A percentile compares a stretch with the other conserved stretches of the same genome.
phyloP scores from a whole-genome alignment of 1,284 basidiomycete species.

The Ceratobasidium sp. region DNA sequence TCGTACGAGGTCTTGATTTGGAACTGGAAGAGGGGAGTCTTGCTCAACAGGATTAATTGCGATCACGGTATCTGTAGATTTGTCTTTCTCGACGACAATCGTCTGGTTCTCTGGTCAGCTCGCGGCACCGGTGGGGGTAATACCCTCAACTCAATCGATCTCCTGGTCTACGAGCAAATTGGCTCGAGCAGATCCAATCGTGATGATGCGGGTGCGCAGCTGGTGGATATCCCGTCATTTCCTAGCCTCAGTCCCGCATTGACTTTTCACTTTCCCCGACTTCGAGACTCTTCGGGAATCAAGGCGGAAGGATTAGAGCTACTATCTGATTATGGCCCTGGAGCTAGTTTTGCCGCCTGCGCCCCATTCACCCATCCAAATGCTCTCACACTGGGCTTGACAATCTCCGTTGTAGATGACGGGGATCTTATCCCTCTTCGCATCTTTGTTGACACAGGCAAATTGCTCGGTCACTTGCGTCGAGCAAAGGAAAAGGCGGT shows the following conservation, averaged over 20 bases:
- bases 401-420: not conserved
- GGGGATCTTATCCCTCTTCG: not conserved
- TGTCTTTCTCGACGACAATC: not conserved
- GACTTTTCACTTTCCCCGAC: constrained; percentile 12
- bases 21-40: constrained; percentile 15
- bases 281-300: not conserved
- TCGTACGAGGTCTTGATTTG: constrained; percentile 38
- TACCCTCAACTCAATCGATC: not conserved
- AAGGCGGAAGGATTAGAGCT: not conserved
- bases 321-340: constrained; percentile 14
- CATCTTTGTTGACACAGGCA: not conserved
- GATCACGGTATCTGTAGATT: constrained; percentile 4
- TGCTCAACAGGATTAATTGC: constrained; percentile 16
- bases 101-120: constrained; percentile 10
- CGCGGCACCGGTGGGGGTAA: too few relatives aligned
- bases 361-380: not conserved
- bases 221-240: not conserved
- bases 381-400: constrained; percentile 16
- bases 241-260: not conserved
- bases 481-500: not conserved
- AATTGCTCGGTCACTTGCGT: not conserved
- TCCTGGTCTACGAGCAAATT: constrained; percentile 23
- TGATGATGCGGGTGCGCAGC: not conserved
- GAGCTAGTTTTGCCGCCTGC: not conserved
- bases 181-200: not conserved